Base-by-base conservation (phyloP, 768 basidiomycete species). In the Tulasnella sp. region DNA sequence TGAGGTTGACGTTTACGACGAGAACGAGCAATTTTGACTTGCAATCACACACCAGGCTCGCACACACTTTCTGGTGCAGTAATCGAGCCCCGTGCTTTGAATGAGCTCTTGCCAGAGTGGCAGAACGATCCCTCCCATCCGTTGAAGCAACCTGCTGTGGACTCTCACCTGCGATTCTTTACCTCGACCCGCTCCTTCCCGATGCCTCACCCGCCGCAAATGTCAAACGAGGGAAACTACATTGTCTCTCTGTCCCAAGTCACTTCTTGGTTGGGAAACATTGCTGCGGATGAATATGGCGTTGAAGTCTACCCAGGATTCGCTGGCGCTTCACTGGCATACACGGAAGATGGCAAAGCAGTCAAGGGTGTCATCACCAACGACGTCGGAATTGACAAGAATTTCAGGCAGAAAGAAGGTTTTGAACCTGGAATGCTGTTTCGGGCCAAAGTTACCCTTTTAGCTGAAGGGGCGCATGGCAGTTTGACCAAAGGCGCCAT, bases 401-500 rank as follows among this genome's bases (percentile, higher is more conserved):
- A 90, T 67, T 90, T 89, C 40, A 86, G 88, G 75, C 89, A 91
- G 83, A 99, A 98, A 84, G 90, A 94, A 32, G 88, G 90, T 3
- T 99, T 96, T 82, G 96, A 98, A 83, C 94, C 96, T 2, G 97
- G 98, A 0, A 96, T 99, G 95, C 91, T 93, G 76, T 99, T 99
- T 86, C 90, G 91, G 48, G 91, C 97, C 42, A 95, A 93, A 81
- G 91, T 96, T 61, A 97, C 95, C 0, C 87, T 99, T 6, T 88
- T 99, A 70, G 96, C 94, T 0, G 97, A 99, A 84, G 98, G 97
- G 51, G 95, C 96, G 3, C 97, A 98, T 80, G 98, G 98, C 0
- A 93, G 91, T 7, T 87, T 99, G 16, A 90, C 92, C 4, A 97
- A 99, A 84, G 87, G 91, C 74, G 89, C 91, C 3, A 90, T 94